Percentiles rank a stretch among this genome's conserved stretches.
Evolutionary conservation across 768 basidiomycete species (phyloP).

Genomic region (Holtermannia corniformis): DNA sequence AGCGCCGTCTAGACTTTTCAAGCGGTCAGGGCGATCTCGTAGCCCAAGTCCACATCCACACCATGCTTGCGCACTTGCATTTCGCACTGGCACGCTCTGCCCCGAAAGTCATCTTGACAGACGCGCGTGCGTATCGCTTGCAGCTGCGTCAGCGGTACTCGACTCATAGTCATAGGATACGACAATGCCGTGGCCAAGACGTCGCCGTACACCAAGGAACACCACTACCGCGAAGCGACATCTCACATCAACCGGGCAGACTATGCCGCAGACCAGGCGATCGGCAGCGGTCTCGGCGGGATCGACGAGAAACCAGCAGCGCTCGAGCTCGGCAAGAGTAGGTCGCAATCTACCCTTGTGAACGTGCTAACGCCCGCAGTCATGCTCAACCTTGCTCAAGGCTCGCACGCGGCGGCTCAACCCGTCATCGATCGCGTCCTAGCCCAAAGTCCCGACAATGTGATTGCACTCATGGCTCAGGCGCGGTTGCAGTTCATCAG

Average conservation of each 20-base stretch:
- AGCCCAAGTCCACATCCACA: slow-evolving; percentile 60
- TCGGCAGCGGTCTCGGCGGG: slow-evolving; percentile 52
- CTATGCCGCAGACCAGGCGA: slow-evolving; percentile 8
- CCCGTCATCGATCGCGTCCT: slow-evolving; percentile 74
- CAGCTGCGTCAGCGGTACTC: background rate
- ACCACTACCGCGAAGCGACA: slow-evolving; percentile 47
- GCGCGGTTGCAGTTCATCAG: slow-evolving; percentile 77
- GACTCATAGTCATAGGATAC: slow-evolving; percentile 20
- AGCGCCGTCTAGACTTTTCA: slow-evolving; percentile 1
- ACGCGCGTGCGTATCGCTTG: slow-evolving; percentile 55
- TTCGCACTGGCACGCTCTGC: slow-evolving; percentile 70
- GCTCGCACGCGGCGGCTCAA: slow-evolving; percentile 71
- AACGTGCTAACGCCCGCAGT: slow-evolving; percentile 46
- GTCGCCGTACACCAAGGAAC: slow-evolving; percentile 12
- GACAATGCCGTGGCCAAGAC: slow-evolving; percentile 21
- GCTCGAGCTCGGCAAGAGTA: slow-evolving; percentile 28
- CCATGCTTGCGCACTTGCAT: slow-evolving; percentile 74
- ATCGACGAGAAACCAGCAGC: slow-evolving; percentile 45
- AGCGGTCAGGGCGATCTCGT: slow-evolving; percentile 30
- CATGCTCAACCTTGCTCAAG: slow-evolving; percentile 68
- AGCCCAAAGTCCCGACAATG: slow-evolving; percentile 66
- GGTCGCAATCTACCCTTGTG: slow-evolving; percentile 3
- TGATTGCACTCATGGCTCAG: slow-evolving; percentile 77
- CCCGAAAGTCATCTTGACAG: slow-evolving; percentile 64
- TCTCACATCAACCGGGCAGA: slow-evolving; percentile 46